A percentile compares a stretch with the other conserved stretches of the same genome.
Conservation (phyloP, 2,329 filamentous ascomycete genomes). For the Aspergillus udagawae region DNA sequence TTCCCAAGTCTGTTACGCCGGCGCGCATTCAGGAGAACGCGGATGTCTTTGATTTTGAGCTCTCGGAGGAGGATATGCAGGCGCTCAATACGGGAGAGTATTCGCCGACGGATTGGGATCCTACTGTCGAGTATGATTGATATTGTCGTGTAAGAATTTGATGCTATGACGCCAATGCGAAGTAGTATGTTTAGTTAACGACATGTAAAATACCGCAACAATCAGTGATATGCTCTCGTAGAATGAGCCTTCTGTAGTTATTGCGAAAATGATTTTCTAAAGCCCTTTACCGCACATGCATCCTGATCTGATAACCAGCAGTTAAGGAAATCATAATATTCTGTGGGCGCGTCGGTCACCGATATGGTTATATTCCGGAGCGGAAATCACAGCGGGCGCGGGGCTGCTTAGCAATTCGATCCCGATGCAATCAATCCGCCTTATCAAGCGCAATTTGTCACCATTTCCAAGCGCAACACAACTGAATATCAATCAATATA, state of each 20-base stretch:
- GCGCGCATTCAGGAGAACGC: slow-evolving; percentile 59
- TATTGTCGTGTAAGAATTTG: background rate
- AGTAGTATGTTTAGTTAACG: background rate
- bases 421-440: background rate
- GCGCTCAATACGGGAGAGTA: slow-evolving; percentile 54
- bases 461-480: background rate
- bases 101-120: slow-evolving; percentile 58
- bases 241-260: background rate
- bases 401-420: slow-evolving; percentile 27
- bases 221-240: background rate
- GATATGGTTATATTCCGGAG: background rate
- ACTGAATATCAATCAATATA: no score
- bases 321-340: background rate
- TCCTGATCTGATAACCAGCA: no score
- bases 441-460: slow-evolving; percentile 2
- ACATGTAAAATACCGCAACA: background rate
- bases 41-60: slow-evolving; percentile 58
- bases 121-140: slow-evolving; percentile 35
- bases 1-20: slow-evolving; percentile 59
- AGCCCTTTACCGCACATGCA: background rate
- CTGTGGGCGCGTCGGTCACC: background rate
- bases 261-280: background rate
- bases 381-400: slow-evolving; percentile 10
- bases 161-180: background rate
- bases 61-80: slow-evolving; percentile 56